A percentile compares a stretch with the other conserved stretches of the same genome.
These are phyloP conservation scores for Rhizoclosmatium sp. DNA, from an alignment of 192 early-diverging fungal species.

Conservation along the genomic window DNA sequence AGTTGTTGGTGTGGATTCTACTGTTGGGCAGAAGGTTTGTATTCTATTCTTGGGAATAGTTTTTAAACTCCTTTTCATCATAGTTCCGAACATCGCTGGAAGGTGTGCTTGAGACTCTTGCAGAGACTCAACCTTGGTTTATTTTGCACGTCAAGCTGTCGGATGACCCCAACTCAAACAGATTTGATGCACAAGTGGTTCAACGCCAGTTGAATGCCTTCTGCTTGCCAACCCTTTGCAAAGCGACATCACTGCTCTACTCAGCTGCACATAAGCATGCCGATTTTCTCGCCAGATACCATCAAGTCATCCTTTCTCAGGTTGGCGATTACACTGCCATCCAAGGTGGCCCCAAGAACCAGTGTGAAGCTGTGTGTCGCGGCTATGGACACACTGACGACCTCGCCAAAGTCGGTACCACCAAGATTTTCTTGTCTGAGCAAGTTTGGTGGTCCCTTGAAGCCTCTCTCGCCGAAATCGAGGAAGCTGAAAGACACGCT, in stretches of 20 bases:
- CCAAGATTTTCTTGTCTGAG: constrained; percentile 78
- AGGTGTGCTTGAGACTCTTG: constrained; percentile 78
- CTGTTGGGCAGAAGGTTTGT: constrained; percentile 52
- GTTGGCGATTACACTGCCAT: constrained; percentile 9
- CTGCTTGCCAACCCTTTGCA: constrained; percentile 73
- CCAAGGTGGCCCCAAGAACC: constrained; percentile 30
- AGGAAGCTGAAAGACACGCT: constrained; percentile 59
- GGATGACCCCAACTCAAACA: constrained; percentile 52
- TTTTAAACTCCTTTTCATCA: neutral
- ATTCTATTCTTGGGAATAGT: neutral
- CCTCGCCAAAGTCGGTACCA: constrained; percentile 48
- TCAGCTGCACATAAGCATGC: constrained; percentile 76
- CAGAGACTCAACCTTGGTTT: constrained; percentile 83
- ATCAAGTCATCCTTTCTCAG: constrained; percentile 31
- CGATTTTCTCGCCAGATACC: constrained; percentile 83
- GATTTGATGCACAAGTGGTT: constrained; percentile 74
- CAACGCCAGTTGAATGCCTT: constrained; percentile 75
- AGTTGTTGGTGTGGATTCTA: constrained; percentile 39
- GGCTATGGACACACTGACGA: constrained; percentile 35
- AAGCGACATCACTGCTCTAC: constrained; percentile 73
- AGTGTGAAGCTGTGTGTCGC: constrained; percentile 42
- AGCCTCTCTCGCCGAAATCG: constrained; percentile 74
- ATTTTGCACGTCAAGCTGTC: constrained; percentile 77
- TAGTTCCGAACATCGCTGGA: constrained; percentile 65
- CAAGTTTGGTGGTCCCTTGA: constrained; percentile 85